Evolutionary conservation across 2,329 filamentous ascomycete species (phyloP), one percentile per base, ranked within the genome.

Genomic region (Trichophyton verrucosum): DNA sequence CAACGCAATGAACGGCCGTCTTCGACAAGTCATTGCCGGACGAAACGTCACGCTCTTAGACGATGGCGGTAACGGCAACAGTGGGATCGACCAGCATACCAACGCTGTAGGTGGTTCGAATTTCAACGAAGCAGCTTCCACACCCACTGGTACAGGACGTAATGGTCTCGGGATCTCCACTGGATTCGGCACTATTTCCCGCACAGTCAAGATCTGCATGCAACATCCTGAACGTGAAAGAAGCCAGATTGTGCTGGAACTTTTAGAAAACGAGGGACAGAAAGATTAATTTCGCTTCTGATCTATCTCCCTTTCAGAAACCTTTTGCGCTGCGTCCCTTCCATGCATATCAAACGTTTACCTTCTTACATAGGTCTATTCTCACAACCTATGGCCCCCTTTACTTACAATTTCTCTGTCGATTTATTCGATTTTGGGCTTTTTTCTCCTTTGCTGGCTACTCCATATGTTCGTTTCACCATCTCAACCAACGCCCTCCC

Each of bases 131-230:
- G 61, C 63, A 46, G 66, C 67, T 11, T 66, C 66, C 11, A 61
- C 64, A 2, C 62, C 67, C 40, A 59, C 70, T 3, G 66, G 67
- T 3, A 68, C 67, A 51, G 68, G 69, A 7, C 64, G 67, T 42
- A 66, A 68, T 46, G 83, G 66, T 11, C 62, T 61, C 69, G 67
- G 66, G 44, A 63, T 68, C 11, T 70, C 68, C 55, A 72, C 72
- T 60, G 72, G 61, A 64, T 71, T 66, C 49, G 67, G 63, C 3
- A 69, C 67, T 51, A 72, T 66, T 3, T 73, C 86, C 66, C 83
- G 89, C 60, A 95, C 89, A 0, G 86, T 97, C 68, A 99, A 99
- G 82, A 84, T 99, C 67, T 87, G 86, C 68, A 91, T 99, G 89
- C 89, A 90, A 70, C 94, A 99, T 76, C 94, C 94, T 0, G 89